Percentiles rank a stretch among this genome's conserved stretches.
These are phyloP conservation scores for Leccinum ochraceum DNA, from an alignment of 768 basidiomycete species.

Conservation along the genomic window DNA sequence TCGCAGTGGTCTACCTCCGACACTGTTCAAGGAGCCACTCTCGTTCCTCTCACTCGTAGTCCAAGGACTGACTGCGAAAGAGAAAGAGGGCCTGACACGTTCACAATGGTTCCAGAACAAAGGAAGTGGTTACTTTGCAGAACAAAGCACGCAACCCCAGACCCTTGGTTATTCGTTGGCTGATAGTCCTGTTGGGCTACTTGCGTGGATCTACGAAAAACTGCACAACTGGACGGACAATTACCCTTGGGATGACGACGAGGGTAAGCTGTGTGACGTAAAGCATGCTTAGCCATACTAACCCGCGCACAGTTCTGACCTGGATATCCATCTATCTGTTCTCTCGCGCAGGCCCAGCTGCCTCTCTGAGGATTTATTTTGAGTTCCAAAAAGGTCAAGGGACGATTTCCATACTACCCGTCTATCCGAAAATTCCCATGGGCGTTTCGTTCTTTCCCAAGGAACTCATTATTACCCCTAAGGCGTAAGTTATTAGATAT, in stretches of 20 bases:
- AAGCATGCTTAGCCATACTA: neutral
- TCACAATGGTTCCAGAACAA: constrained; percentile 16
- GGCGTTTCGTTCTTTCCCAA: constrained; percentile 55
- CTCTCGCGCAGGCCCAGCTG: constrained; percentile 57
- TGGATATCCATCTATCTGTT: constrained; percentile 65
- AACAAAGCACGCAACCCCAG: constrained; percentile 48
- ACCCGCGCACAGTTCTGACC: constrained; percentile 45
- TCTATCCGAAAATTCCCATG: constrained; percentile 38
- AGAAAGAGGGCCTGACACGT: constrained; percentile 27
- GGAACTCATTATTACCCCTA: constrained; percentile 41
- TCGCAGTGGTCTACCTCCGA: constrained; percentile 28
- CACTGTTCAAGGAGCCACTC: constrained; percentile 26
- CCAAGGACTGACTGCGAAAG: constrained; percentile 29
- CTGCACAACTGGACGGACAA: constrained; percentile 48
- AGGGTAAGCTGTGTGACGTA: constrained; percentile 36
- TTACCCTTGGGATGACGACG: constrained; percentile 60
- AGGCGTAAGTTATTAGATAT: constrained; percentile 33
- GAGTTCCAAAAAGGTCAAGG: constrained; percentile 33
- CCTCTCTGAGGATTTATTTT: constrained; percentile 60
- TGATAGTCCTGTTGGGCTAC: constrained; percentile 57
- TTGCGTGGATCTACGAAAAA: constrained; percentile 58
- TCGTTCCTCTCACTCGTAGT: constrained; percentile 31
- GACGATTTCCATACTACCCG: rapidly evolving
- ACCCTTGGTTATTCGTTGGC: constrained; percentile 54
- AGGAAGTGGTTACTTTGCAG: constrained; percentile 33